phyloP scores from a whole-genome alignment of 2,329 filamentous ascomycete species.

The Verticillium tricorpus region DNA sequence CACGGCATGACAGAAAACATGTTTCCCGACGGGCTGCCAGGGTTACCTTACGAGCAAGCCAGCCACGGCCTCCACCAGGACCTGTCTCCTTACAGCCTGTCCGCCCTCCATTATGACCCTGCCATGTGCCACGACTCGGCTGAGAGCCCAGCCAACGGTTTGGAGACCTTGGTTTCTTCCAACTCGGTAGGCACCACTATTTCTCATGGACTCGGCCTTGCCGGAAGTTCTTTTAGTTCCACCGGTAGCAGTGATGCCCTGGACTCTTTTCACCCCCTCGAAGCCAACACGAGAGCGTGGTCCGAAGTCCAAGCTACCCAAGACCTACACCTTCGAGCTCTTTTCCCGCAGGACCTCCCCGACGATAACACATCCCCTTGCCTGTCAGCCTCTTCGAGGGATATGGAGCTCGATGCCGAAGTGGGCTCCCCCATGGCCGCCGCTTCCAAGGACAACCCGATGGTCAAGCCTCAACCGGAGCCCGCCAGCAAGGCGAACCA shows the following conservation, averaged over 20 bases:
- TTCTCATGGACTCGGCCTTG: neutral
- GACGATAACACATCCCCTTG: neutral
- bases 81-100: neutral
- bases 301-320: neutral
- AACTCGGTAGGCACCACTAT: neutral
- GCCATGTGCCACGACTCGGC: neutral
- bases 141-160: neutral
- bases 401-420: conserved; percentile 5
- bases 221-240: conserved; percentile 6
- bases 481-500: neutral
- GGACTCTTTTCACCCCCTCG: neutral
- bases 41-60: neutral
- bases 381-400: conserved; percentile 2
- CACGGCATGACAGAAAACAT: neutral
- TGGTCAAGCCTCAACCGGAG: neutral
- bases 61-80: neutral
- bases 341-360: neutral
- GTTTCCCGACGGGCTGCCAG: neutral
- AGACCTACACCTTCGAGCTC: neutral
- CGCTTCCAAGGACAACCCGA: conserved; percentile 1
- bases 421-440: conserved; percentile 3
- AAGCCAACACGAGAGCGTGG: neutral
- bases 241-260: neutral
- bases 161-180: conserved; percentile 9
- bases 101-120: neutral